Evolutionary conservation across 306 rosid genomes (phyloP).

Genomic region (Crataegus laevigata): DNA sequence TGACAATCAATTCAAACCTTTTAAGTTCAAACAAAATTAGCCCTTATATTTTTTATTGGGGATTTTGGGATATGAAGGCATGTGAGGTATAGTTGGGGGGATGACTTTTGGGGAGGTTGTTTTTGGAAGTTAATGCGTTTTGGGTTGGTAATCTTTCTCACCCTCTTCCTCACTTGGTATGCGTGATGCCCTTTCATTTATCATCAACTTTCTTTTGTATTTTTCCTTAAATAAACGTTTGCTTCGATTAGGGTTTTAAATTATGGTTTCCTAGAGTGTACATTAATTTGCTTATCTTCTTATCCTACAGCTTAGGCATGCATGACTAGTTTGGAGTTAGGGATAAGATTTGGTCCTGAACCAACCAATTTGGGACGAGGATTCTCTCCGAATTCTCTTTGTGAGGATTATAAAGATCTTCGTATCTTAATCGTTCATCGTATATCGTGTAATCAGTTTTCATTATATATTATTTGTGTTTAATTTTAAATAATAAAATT

Average conservation of each 20-base stretch:
- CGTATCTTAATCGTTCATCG: no score
- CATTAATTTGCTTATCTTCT: neutral
- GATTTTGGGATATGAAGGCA: neutral
- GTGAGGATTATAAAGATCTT: no score
- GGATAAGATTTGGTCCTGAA: neutral
- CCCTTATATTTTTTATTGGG: neutral
- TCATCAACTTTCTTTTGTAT: neutral
- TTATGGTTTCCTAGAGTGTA: neutral
- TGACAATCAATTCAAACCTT: no score
- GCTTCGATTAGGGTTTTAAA: neutral
- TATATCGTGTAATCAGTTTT: no score
- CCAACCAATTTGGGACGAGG: neutral
- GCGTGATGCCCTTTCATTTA: neutral
- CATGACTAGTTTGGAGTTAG: neutral
- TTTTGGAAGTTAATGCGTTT: conserved; percentile 1
- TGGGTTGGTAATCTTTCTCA: neutral
- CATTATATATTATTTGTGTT: no score
- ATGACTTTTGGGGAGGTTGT: neutral
- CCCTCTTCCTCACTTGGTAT: neutral
- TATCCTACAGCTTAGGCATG: neutral
- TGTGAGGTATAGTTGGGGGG: conserved; percentile 13
- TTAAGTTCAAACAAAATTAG: neutral
- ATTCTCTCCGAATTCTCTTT: no score
- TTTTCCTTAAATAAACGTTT: neutral
- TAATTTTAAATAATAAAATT: no score